Evolutionary conservation across 495 filamentous ascomycete species (phyloP).

Genomic region (Penicillium parvum): DNA sequence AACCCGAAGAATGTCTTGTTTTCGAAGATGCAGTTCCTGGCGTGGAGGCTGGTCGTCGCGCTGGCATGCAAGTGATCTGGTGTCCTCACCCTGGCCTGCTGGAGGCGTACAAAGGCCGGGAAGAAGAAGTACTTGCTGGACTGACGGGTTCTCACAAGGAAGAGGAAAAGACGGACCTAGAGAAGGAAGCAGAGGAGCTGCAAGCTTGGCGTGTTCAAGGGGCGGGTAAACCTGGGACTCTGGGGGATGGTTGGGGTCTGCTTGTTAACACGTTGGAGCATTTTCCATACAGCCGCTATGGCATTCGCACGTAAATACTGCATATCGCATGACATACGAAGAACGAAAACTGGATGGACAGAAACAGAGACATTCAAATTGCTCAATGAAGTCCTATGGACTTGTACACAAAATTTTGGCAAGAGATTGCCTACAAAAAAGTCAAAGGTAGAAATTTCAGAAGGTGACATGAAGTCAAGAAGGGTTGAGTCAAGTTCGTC

Average conservation of each 20-base stretch:
- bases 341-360: too few species aligned
- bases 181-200: constrained; percentile 42
- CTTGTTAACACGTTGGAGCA: constrained; percentile 56
- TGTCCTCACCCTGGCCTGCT: constrained; percentile 78
- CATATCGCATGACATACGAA: too few species aligned
- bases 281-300: constrained; percentile 72
- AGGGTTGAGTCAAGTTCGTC: too few species aligned
- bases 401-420: too few species aligned
- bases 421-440: too few species aligned
- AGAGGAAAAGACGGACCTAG: constrained; percentile 43
- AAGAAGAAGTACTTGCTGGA: constrained; percentile 80
- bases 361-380: too few species aligned
- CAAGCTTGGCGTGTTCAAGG: constrained; percentile 42
- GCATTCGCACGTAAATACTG: too few species aligned
- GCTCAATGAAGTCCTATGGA: too few species aligned
- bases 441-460: too few species aligned
- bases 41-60: constrained; percentile 83
- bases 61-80: constrained; percentile 96
- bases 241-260: constrained; percentile 72
- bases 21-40: constrained; percentile 95
- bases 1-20: constrained; percentile 84
- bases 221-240: constrained; percentile 42
- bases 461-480: too few species aligned
- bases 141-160: constrained; percentile 64
- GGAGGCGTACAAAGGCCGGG: constrained; percentile 68